Evolutionary conservation across 352 stramenopile species (phyloP).

Genomic region (Thalassiosira ordinaria): DNA sequence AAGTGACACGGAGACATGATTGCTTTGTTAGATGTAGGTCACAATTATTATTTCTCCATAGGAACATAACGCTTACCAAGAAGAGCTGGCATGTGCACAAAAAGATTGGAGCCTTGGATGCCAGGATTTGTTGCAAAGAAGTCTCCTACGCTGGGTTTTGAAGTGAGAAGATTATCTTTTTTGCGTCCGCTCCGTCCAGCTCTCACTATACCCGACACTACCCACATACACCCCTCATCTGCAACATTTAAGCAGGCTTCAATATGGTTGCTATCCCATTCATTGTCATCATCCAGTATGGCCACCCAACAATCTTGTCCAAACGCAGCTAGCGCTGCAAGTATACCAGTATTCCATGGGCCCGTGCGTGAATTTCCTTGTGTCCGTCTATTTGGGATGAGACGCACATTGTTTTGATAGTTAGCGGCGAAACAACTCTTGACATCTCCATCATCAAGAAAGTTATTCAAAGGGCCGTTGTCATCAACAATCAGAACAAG

Average conservation of each 20-base stretch:
- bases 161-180: slow-evolving; percentile 10
- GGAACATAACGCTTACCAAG: not conserved
- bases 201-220: slow-evolving; percentile 26
- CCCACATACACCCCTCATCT: slow-evolving; percentile 22
- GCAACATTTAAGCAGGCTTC: slow-evolving; percentile 15
- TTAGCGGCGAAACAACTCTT: not conserved
- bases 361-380: slow-evolving; percentile 16
- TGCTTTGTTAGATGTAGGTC: too few relatives aligned
- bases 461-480: slow-evolving; percentile 4
- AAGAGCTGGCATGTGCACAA: not conserved
- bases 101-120: slow-evolving; percentile 20
- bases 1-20: not conserved
- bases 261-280: slow-evolving; percentile 24
- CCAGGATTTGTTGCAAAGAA: slow-evolving; percentile 32
- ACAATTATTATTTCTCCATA: too few relatives aligned
- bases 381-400: slow-evolving; percentile 11
- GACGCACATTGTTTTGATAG: slow-evolving; percentile 13
- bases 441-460: not conserved
- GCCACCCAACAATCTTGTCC: slow-evolving; percentile 30
- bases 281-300: slow-evolving; percentile 32
- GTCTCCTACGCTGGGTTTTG: slow-evolving; percentile 3
- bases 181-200: not conserved
- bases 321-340: slow-evolving; percentile 8
- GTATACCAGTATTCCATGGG: slow-evolving; percentile 31
- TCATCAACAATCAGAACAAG: slow-evolving; percentile 17